Evolutionary conservation across 1,284 basidiomycete genomes (phyloP), one percentile per base, ranked within the genome.

Genomic region (Agroathelia rolfsii): DNA sequence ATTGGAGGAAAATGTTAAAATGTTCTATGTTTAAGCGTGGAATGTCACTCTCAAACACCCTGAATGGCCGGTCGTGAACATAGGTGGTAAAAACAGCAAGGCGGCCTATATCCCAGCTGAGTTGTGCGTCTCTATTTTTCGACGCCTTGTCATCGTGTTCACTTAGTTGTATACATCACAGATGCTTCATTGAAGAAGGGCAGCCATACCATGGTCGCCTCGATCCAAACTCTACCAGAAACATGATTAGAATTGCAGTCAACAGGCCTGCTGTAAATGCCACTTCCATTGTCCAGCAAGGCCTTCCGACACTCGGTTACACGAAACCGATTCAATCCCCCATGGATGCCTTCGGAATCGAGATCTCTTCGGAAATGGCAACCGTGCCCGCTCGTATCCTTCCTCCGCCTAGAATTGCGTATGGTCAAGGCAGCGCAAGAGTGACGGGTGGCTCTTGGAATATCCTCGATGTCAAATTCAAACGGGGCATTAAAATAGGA

Each of bases 371-470:
- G 2, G 62, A 81, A 36, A 84, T 86, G 80, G 63, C 76, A 2
- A 66, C 80, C 15, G 75, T 85, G 5, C 80, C 81, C 0, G 82
- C 73, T 2, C 72, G 81, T 20, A 67, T 83, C 37, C 64, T 85
- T 1, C 53, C 63, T 4, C 50, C 71, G 7, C 82, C 81, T 0
- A 56, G 53, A 3, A 58, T 85, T 36, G 57, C 65, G 28, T 85
- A 85, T 45, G 62, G 58, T 0, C 47, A 53, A 31, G 62, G 65
- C 11, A 45, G 53, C 1, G 65, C 70, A 2, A 32, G 37, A 0
- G 63, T 79, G 18, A 68, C 78, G 37, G 68, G 69, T 1, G 61
- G 63, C 22, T 82, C 78, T 0, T 86, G 82, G 82, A 85, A 85
- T 43, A 46, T 85, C 32, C 58, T 63, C 14, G 54, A 59, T 31